Evolutionary conservation across 169 alveolate genomes (phyloP), one percentile per base, ranked within the genome.

Genomic region (Eimeria necatrix): DNA sequence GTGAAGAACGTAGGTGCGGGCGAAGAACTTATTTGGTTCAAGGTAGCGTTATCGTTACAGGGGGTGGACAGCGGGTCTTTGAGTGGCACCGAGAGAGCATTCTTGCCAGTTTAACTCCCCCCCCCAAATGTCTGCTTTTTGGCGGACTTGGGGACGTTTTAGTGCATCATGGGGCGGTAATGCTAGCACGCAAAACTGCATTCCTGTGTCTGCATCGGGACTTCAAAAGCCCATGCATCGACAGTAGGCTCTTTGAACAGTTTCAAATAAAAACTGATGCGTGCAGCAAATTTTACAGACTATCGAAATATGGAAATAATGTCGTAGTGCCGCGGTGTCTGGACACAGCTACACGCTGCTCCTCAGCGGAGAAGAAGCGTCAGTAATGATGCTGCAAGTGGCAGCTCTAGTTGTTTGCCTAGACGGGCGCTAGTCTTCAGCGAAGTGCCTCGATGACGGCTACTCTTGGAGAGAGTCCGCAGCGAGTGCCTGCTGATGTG

Each of bases 131-230:
- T 32, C 60, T 73, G 4, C 56, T 73, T 51, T 80, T 80, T 32
- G 89, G 89, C 32, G 89, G 88, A 41, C 46, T n/a, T 49, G 49
- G 68, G 89, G 89, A 73, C 70, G 48, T 52, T 80, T 80, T 80
- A 80, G 89, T 80, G 89, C 89, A 52, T 53, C 12, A 51, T n/a
- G 71, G 52, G 20, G 73, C 70, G 49, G 89, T 60, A 49, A 20
- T 49, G 22, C 71, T 73, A 46, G 84, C 84, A 32, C 32, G 60
- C 48, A 48, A 52, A 41, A 32, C 60, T 73, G 12, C 4, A 9
- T 4, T 14, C 56, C 48, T 73, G 84, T 59, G 16, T 9, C 48
- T 52, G 56, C 59, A 41, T 3, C 84, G 60, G 84, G 84, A 24
- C 41, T 32, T 32, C 9, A 46, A 73, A 46, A 24, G 84, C 84